Evolutionary conservation across 352 stramenopile genomes (phyloP), one percentile per base, ranked within the genome.

Genomic region (Phytophthora kernoviae): DNA sequence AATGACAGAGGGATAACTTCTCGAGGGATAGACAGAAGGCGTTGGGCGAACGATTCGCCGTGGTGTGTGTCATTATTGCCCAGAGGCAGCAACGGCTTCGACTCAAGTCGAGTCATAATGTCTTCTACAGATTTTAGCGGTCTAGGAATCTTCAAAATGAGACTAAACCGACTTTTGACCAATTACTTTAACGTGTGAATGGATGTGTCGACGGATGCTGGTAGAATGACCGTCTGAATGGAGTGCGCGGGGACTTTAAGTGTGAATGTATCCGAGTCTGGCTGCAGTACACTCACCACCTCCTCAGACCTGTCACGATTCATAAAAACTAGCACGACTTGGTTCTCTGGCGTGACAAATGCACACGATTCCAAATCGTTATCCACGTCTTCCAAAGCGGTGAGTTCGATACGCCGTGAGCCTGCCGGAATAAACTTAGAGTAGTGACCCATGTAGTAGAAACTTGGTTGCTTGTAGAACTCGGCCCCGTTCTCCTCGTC

Each of bases 381-480:
- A 20, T 57, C 45, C 34, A 59, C 10, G 64, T 79, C 51, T 51
- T 62, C 24, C 17, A 41, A 30, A 21, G 60, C 37, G 11, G 46
- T 44, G 17, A 81, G 33, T 21, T 63, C 50, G 5, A 90, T 55
- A 33, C 79, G 78, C 21, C 67, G 61, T 9, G 81, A 83, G 8
- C 62, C 69, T 8, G 77, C 61, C 5, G 74, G 67, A 5, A 92
- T 36, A 43, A 93, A 93, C 59, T 89, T 88, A 45, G 76, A 76
- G 20, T 93, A 73, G 41, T 94, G 86, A 2, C 75, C 87, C 58
- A 95, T 75, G 43, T 83, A 69, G 53, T 93, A 95, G 70, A 85
- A 95, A 68, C 89, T 88, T 1, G 82, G 77, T 42, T 96, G 79
- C 49, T 92, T 90, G 65, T 92, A 91, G 61, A 96, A 88, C 58